Base-by-base conservation (phyloP, 495 filamentous ascomycete species). In the Ascodesmis nigricans region DNA sequence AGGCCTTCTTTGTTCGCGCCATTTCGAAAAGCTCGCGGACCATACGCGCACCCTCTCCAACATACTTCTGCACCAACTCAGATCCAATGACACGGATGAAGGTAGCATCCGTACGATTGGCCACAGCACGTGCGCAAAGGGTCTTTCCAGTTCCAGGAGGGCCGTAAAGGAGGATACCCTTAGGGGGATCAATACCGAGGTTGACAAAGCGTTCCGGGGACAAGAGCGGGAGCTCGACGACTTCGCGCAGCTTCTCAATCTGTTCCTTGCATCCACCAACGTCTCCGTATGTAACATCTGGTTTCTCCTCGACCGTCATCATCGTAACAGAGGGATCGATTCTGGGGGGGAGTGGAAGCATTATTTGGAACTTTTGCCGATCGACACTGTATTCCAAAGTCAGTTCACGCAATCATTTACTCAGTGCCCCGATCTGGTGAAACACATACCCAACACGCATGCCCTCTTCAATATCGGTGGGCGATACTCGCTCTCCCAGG, bases 301-400 rank as follows among this genome's bases (percentile, higher is more conserved):
- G 87, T 65, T 97, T 97, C 57, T 97, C 87, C 62, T 97, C 87
- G 35, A 97, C 87, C 10, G 87, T 93, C 87, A 97, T 97, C 87
- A 97, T 97, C 32, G 87, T 97, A 44, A 97, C 87, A 45, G 77
- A 87, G 33, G 87, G 83, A 52, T 97, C 87, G 66, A 97, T 97
- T 64, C 95, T 97, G 7, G 87, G 87, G 16, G 87, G 87, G n/a
- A 97, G 66, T 30, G 87, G 87, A 14, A 97, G 64, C 40, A 95
- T 68, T 45, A 97, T 97, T 60, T 97, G 87, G 56, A 95, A 97
- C 62, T 93, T 95, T 61, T 91, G 91, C 29, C 87, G 70, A 56
- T 97, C 87, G 58, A 97, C 87, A 58, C 77, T 75, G 38, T 21
- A 43, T 16, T 24, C n/a, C 31, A 25, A 19, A 32, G 22, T 27